A percentile compares a stretch with the other conserved stretches of the same genome.
These are phyloP conservation scores for Cystobasidium onofrii DNA, from an alignment of 768 basidiomycete genomes.

Conservation along the genomic window DNA sequence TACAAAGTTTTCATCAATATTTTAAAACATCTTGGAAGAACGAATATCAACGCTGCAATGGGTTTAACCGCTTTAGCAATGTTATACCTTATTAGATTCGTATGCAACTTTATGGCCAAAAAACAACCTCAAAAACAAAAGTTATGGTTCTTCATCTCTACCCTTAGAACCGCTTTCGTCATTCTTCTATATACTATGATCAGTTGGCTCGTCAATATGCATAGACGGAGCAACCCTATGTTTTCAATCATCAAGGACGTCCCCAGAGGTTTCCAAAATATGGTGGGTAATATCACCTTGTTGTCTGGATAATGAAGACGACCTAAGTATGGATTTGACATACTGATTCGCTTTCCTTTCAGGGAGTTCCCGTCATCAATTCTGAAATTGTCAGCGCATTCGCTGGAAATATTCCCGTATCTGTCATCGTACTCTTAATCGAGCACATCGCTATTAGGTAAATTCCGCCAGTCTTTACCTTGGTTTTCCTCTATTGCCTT, in stretches of 20 bases:
- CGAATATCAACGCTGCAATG: conserved; percentile 76
- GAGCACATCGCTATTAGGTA: conserved; percentile 82
- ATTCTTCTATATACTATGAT: conserved; percentile 70
- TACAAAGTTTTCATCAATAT: conserved; percentile 88
- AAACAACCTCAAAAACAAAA: conserved; percentile 60
- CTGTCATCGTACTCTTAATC: conserved; percentile 57
- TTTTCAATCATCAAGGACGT: conserved; percentile 58
- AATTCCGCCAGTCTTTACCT: background rate
- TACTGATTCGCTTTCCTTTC: background rate
- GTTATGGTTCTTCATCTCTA: conserved; percentile 67
- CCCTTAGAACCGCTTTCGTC: conserved; percentile 49
- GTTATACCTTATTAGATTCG: conserved; percentile 62
- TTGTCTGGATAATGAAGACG: too few relatives aligned
- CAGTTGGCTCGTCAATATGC: conserved; percentile 72
- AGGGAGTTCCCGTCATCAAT: conserved; percentile 29
- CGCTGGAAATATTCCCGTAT: conserved; percentile 32
- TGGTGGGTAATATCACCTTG: conserved; percentile 44
- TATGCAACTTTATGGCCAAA: conserved; percentile 52
- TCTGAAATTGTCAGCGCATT: conserved; percentile 52
- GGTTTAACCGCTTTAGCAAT: conserved; percentile 49
- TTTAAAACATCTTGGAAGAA: conserved; percentile 58
- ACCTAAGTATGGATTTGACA: conserved; percentile 41
- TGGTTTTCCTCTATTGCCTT: too few relatives aligned
- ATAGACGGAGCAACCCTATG: conserved; percentile 57
- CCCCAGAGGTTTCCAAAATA: conserved; percentile 62